A percentile compares a stretch with the other conserved stretches of the same genome.
Conservation (phyloP, 2,329 filamentous ascomycete species). For the Ophidiomyces ophidiicola region DNA sequence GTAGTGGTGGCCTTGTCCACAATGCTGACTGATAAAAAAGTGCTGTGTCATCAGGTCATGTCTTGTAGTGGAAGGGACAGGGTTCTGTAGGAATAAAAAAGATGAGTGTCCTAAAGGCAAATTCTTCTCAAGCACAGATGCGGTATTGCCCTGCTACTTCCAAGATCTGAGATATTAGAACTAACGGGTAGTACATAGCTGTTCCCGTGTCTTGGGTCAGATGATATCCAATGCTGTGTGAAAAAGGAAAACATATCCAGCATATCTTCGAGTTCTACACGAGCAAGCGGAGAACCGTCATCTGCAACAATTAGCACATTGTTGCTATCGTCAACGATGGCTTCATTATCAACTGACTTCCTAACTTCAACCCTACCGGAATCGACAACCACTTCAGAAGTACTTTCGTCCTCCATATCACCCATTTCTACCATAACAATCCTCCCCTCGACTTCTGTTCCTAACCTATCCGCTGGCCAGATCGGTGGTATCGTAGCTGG, state of each 20-base stretch:
- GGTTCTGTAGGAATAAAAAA: conserved; percentile 5
- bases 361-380: too few relatives aligned
- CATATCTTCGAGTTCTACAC: neutral
- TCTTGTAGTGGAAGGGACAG: conserved; percentile 3
- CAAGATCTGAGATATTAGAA: neutral
- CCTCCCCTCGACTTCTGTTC: neutral
- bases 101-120: conserved; percentile 3
- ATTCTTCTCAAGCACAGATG: conserved; percentile 6
- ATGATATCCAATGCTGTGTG: conserved; percentile 11
- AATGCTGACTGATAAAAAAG: neutral
- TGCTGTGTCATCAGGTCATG: conserved; percentile 9
- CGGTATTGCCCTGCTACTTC: neutral
- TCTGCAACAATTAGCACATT: neutral
- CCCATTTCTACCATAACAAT: neutral
- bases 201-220: conserved; percentile 4
- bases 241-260: conserved; percentile 1
- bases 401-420: neutral
- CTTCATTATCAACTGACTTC: neutral
- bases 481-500: conserved; percentile 9
- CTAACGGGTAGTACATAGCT: neutral
- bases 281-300: neutral
- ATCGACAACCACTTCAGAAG: too few relatives aligned
- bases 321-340: neutral
- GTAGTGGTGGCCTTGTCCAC: too few relatives aligned
- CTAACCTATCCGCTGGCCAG: conserved; percentile 3